Evolutionary conservation across 768 basidiomycete genomes (phyloP), one percentile per base, ranked within the genome.

Genomic region (Piloderma croceum): DNA sequence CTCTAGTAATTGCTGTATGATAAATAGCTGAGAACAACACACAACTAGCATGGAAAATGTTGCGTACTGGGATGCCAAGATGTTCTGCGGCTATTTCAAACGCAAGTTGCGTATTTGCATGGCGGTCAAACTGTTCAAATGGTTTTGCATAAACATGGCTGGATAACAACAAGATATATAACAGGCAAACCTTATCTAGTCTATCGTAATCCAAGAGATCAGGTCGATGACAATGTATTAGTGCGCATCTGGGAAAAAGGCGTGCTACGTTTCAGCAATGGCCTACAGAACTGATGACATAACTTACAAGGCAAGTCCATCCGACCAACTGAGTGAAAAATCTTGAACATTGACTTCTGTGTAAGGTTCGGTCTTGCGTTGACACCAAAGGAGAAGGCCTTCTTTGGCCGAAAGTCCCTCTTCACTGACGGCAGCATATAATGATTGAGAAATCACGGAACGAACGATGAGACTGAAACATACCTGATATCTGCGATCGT

Each of bases 401-500:
- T 98, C 96, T 63, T 97, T 96, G 2, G 96, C 96, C 7, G 92
- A 92, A n/a, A 97, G 76, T 42, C 96, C 96, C 67, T 98, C 96
- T 72, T 93, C 91, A 52, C 94, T 97, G 59, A 49, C 43, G 38
- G 20, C 11, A 38, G 15, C 25, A 36, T 25, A 36, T n/a, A 38
- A 18, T 11, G 17, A 12, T 24, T 19, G 10, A 18, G 25, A 24
- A 17, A 5, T 24, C 7, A 6, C 34, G 32, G 6, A 37, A 13
- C 3, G n/a, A n/a, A n/a, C n/a, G n/a, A n/a, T n/a, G n/a, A n/a
- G n/a, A n/a, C n/a, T n/a, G 13, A 12, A 39, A 65, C 80, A 45
- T 48, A 92, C 93, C 83, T 96, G 68, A 99, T 98, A 53, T 93
- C 92, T 18, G 96, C 93, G 48, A 99, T 98, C 5, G 93, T 96